phyloP scores from a whole-genome alignment of 306 rosid genomes.

The Prinsepia uniflora region DNA sequence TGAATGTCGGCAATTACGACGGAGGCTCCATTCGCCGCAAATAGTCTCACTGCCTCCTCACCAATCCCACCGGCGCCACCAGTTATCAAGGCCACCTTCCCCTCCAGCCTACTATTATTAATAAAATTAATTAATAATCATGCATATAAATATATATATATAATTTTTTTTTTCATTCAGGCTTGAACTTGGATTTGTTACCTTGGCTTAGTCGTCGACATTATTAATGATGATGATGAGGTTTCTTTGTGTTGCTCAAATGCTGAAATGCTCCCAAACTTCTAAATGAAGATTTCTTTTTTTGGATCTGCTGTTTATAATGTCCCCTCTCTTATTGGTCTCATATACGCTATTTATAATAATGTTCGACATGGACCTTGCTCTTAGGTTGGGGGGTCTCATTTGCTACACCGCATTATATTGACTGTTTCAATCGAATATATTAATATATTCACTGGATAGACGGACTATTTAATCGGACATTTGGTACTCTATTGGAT shows the following conservation, averaged over 20 bases:
- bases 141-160: not conserved
- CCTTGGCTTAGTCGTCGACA: conserved; percentile 53
- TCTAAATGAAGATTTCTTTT: conserved; percentile 28
- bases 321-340: not conserved
- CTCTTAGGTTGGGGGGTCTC: too few species aligned
- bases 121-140: not conserved
- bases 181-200: not conserved
- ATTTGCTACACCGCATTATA: too few species aligned
- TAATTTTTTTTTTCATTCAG: too few species aligned
- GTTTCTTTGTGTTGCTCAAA: conserved; percentile 8
- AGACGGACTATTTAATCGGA: too few species aligned
- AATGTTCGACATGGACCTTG: not conserved
- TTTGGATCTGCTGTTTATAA: conserved; percentile 30
- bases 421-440: too few species aligned
- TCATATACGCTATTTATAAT: not conserved
- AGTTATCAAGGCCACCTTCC: conserved; percentile 75
- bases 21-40: conserved; percentile 59
- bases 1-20: conserved; percentile 69
- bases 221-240: not conserved
- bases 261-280: conserved; percentile 25
- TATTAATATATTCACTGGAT: too few species aligned
- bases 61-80: conserved; percentile 95
- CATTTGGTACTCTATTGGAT: too few species aligned
- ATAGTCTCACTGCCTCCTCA: conserved; percentile 58
- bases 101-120: conserved; percentile 50